phyloP scores from a whole-genome alignment of 768 basidiomycete species.

The Pleurotus tuber-regium region DNA sequence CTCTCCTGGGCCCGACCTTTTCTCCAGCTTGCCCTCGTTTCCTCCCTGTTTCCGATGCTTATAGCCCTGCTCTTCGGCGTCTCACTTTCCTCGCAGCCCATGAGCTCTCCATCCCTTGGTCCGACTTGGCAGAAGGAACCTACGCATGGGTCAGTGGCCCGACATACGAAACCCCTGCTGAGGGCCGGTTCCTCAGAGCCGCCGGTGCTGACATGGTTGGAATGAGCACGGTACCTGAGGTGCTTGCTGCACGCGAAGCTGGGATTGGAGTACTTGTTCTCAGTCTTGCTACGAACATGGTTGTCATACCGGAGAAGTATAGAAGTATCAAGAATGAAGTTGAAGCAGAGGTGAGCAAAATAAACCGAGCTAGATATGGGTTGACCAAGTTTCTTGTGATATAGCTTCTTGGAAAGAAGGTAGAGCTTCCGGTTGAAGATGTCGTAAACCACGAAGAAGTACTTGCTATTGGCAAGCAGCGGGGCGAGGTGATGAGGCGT shows the following conservation, averaged over 20 bases:
- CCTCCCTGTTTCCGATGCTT: constrained; percentile 81
- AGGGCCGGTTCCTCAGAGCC: constrained; percentile 71
- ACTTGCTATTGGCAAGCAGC: constrained; percentile 57
- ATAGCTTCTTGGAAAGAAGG: constrained; percentile 60
- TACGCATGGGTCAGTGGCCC: constrained; percentile 93
- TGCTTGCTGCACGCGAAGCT: constrained; percentile 74
- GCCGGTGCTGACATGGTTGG: constrained; percentile 90
- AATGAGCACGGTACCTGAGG: constrained; percentile 92
- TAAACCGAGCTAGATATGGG: too few relatives aligned
- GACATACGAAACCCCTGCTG: constrained; percentile 87
- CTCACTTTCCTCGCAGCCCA: constrained; percentile 72
- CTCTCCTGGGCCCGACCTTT: constrained; percentile 70
- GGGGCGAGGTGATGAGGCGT: constrained; percentile 68
- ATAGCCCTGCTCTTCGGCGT: constrained; percentile 69
- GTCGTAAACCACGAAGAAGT: constrained; percentile 82
- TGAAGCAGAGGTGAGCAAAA: constrained; percentile 61
- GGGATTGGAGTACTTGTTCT: constrained; percentile 75
- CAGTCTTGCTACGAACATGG: constrained; percentile 84
- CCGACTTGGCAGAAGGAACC: constrained; percentile 72
- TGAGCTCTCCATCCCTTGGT: constrained; percentile 47
- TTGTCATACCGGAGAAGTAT: constrained; percentile 68
- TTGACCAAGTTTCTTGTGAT: neutral
- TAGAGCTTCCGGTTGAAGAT: constrained; percentile 37
- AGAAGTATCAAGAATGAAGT: constrained; percentile 73
- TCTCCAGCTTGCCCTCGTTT: constrained; percentile 68